Evolutionary conservation across 345 rosid species (phyloP).

Genomic region (Noccaea caerulescens): DNA sequence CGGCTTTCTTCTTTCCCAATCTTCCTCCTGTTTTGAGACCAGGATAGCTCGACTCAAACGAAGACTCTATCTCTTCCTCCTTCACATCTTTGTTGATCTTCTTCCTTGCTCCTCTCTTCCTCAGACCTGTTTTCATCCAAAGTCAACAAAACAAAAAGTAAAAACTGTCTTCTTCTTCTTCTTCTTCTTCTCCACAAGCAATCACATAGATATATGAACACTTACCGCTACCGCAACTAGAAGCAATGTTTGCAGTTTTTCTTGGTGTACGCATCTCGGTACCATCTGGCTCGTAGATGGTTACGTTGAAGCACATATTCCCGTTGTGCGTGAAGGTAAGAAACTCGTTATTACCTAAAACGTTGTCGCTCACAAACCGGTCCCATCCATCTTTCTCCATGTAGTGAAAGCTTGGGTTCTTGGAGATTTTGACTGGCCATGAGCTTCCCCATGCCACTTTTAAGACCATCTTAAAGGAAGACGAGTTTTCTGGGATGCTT

Average conservation of each 20-base stretch:
- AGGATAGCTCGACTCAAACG: slow-evolving; percentile 4
- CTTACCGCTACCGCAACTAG: slow-evolving; percentile 29
- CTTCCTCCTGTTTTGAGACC: not conserved
- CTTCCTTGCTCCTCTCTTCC: slow-evolving; percentile 22
- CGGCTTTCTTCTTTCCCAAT: slow-evolving; percentile 22
- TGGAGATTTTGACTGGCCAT: slow-evolving; percentile 35
- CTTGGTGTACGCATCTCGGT: slow-evolving; percentile 24
- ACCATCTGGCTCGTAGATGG: slow-evolving; percentile 27
- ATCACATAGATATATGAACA: not conserved
- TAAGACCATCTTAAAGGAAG: slow-evolving; percentile 18
- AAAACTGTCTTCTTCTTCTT: not conserved
- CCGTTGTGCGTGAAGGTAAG: slow-evolving; percentile 33
- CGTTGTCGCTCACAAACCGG: slow-evolving; percentile 30
- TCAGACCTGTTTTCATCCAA: slow-evolving; percentile 19
- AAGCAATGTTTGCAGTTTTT: slow-evolving; percentile 6
- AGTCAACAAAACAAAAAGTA: not conserved
- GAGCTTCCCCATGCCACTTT: slow-evolving; percentile 37
- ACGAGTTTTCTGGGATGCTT: slow-evolving; percentile 6
- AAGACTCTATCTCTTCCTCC: slow-evolving; percentile 28
- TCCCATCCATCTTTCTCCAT: slow-evolving; percentile 44
- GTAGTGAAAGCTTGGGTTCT: slow-evolving; percentile 17
- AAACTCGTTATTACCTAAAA: slow-evolving; percentile 31
- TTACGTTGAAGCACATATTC: slow-evolving; percentile 15
- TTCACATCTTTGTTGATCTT: slow-evolving; percentile 20
- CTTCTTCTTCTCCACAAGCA: slow-evolving; percentile 8